Evolutionary conservation across 192 early-diverging fungal species (phyloP).

Genomic region (Entophlyctis luteolus): DNA sequence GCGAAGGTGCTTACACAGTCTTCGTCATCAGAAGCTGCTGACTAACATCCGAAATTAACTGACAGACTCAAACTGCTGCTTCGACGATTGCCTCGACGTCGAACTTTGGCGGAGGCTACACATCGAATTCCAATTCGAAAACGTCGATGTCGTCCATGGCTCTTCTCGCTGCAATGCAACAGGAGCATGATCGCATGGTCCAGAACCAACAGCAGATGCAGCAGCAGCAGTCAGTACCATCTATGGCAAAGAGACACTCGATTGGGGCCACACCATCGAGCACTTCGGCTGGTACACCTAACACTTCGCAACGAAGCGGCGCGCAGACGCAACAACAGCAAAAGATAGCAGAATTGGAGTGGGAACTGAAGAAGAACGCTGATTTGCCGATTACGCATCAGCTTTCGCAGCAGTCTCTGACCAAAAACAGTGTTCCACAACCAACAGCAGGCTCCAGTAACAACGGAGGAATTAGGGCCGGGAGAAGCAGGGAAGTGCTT

Average conservation of each 20-base stretch:
- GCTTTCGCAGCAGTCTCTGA: background rate
- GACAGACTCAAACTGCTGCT: too few relatives aligned
- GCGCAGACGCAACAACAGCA: background rate
- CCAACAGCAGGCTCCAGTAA: too few relatives aligned
- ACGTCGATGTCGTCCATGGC: background rate
- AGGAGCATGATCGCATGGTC: background rate
- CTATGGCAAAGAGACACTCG: background rate
- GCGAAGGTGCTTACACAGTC: constrained; percentile 3
- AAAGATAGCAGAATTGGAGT: background rate
- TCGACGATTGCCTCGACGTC: background rate
- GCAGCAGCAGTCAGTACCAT: background rate
- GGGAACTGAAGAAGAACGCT: constrained; percentile 4
- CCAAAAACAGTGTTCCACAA: background rate
- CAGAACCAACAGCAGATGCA: background rate
- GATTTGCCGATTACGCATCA: background rate
- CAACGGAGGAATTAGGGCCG: too few relatives aligned
- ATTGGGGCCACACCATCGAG: background rate
- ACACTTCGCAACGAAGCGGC: too few relatives aligned
- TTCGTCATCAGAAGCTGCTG: too few relatives aligned
- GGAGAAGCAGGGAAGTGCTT: background rate
- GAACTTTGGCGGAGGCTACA: background rate
- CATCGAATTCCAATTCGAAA: background rate
- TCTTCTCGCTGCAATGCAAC: constrained; percentile 1
- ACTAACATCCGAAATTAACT: too few relatives aligned
- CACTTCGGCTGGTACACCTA: background rate